Percentiles rank a stretch among this genome's conserved stretches.
Evolutionary conservation across 208 protist species (phyloP).

Genomic region (Acanthamoeba lenticulata): DNA sequence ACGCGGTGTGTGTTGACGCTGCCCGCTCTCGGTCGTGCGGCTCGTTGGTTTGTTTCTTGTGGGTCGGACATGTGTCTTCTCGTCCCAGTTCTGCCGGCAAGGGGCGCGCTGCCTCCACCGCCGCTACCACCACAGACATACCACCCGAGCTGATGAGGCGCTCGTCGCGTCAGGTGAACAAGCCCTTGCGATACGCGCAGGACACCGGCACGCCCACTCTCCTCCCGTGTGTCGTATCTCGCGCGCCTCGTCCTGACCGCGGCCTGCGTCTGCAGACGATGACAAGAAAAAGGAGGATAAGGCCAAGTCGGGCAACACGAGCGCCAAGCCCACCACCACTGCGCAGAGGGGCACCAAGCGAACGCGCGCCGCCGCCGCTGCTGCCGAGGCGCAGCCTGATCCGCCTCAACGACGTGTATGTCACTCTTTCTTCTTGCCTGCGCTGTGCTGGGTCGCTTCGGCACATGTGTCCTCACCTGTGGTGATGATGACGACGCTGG

Average conservation of each 20-base stretch:
- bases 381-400: background rate
- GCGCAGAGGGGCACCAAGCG: conserved; percentile 2
- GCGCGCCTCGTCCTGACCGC: too few species aligned
- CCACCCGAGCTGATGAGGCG: conserved; percentile 15
- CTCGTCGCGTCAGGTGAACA: background rate
- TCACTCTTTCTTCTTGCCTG: background rate
- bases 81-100: background rate
- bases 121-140: background rate
- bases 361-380: background rate
- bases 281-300: conserved; percentile 42
- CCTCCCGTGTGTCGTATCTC: background rate
- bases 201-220: background rate
- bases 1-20: too few species aligned
- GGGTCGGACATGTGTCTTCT: too few species aligned
- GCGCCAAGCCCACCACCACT: background rate
- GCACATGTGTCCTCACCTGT: too few species aligned
- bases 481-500: background rate
- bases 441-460: too few species aligned
- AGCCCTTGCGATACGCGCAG: conserved; percentile 47
- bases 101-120: background rate
- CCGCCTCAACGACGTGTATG: background rate
- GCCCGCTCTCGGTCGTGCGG: too few species aligned
- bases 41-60: too few species aligned
- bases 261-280: background rate
- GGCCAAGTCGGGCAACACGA: background rate